phyloP scores from a whole-genome alignment of 345 rosid genomes.

The Noccaea caerulescens region DNA sequence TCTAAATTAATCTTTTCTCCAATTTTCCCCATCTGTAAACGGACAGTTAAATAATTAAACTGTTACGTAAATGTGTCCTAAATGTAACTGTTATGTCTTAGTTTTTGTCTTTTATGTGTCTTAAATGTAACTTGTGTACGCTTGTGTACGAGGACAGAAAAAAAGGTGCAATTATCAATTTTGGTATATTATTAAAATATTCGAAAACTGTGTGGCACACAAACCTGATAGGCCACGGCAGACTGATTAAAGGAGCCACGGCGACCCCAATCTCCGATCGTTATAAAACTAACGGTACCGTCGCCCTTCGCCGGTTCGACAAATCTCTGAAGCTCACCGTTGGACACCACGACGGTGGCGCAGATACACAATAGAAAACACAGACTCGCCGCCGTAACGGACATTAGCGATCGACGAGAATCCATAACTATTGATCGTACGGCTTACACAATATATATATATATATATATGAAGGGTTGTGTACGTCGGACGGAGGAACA shows the following conservation, averaged over 20 bases:
- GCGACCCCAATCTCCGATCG: slow-evolving; percentile 91
- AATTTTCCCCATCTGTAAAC: slow-evolving; percentile 70
- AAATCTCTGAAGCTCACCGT: slow-evolving; percentile 59
- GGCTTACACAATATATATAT: not conserved
- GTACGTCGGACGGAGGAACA: not conserved
- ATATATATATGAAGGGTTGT: not conserved
- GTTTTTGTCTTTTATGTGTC: not conserved
- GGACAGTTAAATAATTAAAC: not conserved
- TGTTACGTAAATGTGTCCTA: not conserved
- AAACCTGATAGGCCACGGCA: slow-evolving; percentile 67
- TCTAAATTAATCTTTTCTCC: slow-evolving; percentile 64
- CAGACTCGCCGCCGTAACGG: slow-evolving; percentile 18
- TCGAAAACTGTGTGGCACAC: not conserved
- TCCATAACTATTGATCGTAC: slow-evolving; percentile 15
- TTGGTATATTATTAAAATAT: slow-evolving; percentile 35
- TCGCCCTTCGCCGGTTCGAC: slow-evolving; percentile 54
- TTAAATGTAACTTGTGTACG: not conserved
- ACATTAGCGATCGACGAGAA: slow-evolving; percentile 21
- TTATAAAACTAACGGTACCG: slow-evolving; percentile 64
- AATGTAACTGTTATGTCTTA: not conserved
- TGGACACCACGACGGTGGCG: slow-evolving; percentile 30
- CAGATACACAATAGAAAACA: slow-evolving; percentile 18
- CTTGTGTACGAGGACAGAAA: not conserved
- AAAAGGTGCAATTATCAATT: not conserved
- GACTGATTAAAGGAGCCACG: slow-evolving; percentile 72